Percentiles rank a stretch among this genome's conserved stretches.
These are phyloP conservation scores for Gossypium thurberi DNA, from an alignment of 345 rosid genomes.

Conservation along the genomic window DNA sequence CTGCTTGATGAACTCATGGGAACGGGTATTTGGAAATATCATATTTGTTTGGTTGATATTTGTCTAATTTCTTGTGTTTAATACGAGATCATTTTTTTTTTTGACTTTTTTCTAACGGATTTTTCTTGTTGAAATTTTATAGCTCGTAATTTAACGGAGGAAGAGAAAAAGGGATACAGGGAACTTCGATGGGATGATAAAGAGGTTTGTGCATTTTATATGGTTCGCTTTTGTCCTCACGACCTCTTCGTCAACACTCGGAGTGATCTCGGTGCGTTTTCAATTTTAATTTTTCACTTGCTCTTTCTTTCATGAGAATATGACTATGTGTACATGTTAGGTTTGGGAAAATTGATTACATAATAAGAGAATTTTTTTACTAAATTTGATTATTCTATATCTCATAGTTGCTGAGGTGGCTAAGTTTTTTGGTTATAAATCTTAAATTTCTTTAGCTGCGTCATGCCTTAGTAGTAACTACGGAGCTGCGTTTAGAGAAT, in stretches of 20 bases:
- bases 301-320: slow-evolving; percentile 4
- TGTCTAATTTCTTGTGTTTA: too few species aligned
- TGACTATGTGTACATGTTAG: neutral
- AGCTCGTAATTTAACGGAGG: slow-evolving; percentile 92
- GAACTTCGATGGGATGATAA: slow-evolving; percentile 89
- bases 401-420: neutral
- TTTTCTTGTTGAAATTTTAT: neutral
- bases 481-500: neutral
- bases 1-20: slow-evolving; percentile 98
- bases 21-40: slow-evolving; percentile 40
- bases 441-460: neutral
- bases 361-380: neutral
- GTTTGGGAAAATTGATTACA: neutral
- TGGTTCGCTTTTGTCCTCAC: slow-evolving; percentile 98
- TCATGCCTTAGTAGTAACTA: neutral
- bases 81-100: neutral
- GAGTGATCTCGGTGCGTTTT: slow-evolving; percentile 86
- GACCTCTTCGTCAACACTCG: slow-evolving; percentile 96
- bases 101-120: neutral
- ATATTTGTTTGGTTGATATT: neutral
- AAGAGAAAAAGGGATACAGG: slow-evolving; percentile 73
- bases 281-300: neutral
- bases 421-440: neutral
- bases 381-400: neutral
- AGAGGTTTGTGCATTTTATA: slow-evolving; percentile 84